Evolutionary conservation across 2,329 filamentous ascomycete genomes (phyloP), one percentile per base, ranked within the genome.

Genomic region (Sporothrix euskadiensis): DNA sequence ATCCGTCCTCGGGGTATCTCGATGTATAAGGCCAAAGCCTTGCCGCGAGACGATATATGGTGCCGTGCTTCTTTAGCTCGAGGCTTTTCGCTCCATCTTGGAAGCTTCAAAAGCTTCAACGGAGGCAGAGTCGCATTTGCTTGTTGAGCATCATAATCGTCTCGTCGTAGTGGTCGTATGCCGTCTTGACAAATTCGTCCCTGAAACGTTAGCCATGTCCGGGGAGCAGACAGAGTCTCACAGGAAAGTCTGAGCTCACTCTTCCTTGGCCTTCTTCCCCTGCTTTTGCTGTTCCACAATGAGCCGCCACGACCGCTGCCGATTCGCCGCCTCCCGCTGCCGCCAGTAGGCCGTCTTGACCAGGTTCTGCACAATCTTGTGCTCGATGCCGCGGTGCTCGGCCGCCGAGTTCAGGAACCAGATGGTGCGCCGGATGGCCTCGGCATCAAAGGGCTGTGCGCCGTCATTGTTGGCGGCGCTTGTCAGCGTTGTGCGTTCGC

Each of bases 61-160:
- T 35, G 35, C 35, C 35, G 35, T 35, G 35, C 8, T 8, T 35
- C 1, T 35, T 35, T 35, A 4, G n/a, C 1, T 32, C 26, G 0
- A 41, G 7, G n/a, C 57, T 41, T 19, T 32, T 22, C 32, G 0
- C 19, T 63, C 26, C 32, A 26, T 26, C 16, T 71, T 30, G 6
- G 2, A 19, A 52, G 30, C 8, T 35, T 35, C 26, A 26, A 26
- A 26, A 26, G 30, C 8, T 49, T 83, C 80, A 88, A 74, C 87
- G 85, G 73, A 91, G 79, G 78, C 90, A 92, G 57, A 93, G 79
- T 0, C 88, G 87, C 90, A 94, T 90, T 7, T 86, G 90, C 79
- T 91, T 88, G 78, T 94, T 94, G 72, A 94, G 83, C 91, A 92
- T 92, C 22, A 85, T 85, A 66, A 94, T 80, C 8, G 90, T 93